phyloP scores from a whole-genome alignment of 495 filamentous ascomycete genomes.

The Daldinia loculata region DNA sequence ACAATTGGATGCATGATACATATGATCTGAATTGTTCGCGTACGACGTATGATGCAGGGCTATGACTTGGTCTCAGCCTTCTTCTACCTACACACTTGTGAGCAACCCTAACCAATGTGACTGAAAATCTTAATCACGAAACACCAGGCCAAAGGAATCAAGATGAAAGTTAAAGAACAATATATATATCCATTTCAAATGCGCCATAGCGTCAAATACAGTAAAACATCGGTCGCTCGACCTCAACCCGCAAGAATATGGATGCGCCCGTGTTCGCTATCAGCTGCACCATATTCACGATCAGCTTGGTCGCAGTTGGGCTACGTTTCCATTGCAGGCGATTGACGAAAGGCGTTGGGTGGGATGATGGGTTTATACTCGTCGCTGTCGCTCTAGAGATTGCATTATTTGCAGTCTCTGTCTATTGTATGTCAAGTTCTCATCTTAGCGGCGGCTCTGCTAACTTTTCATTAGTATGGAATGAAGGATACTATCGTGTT shows the following conservation, averaged over 20 bases:
- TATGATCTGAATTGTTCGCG: neutral
- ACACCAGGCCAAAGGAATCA: neutral
- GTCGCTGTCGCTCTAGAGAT: conserved; percentile 6
- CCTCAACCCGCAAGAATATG: neutral
- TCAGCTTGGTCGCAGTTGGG: conserved; percentile 14
- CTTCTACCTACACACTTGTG: neutral
- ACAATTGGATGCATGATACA: neutral
- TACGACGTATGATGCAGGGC: neutral
- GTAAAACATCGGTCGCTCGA: neutral
- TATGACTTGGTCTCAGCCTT: neutral
- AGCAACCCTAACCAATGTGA: neutral
- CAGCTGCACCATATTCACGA: conserved; percentile 3
- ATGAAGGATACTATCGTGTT: neutral
- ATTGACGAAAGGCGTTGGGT: conserved; percentile 24
- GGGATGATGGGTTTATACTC: conserved; percentile 37
- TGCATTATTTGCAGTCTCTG: conserved; percentile 16
- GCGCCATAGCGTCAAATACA: neutral
- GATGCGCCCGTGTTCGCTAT: neutral
- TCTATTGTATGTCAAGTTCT: conserved; percentile 18
- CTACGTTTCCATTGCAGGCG: conserved; percentile 26
- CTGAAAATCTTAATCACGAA: neutral
- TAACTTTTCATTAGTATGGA: neutral
- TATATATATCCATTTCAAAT: neutral
- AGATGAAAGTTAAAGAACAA: neutral
- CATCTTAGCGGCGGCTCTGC: neutral